Base-by-base conservation (phyloP, 495 filamentous ascomycete genomes). In the Saxophila tyrrhenica region DNA sequence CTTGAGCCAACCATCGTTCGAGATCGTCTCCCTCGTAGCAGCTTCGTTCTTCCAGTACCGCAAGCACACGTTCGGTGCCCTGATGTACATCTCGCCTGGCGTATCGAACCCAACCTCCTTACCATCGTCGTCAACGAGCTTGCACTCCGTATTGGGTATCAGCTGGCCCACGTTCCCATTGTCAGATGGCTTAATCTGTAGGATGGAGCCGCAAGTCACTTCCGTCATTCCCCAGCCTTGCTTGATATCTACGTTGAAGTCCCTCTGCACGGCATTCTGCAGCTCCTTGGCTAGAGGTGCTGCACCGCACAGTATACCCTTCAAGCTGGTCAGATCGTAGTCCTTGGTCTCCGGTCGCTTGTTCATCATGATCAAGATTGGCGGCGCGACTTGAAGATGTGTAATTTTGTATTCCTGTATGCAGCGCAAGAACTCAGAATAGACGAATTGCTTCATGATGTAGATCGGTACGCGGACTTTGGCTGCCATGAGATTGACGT, bases 221-320 rank as follows among this genome's bases (percentile, higher is more conserved):
- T 69, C 67, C 21, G 65, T 68, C 67, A 68, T 43, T 8, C 67
- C 67, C 67, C 64, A 69, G 5, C 62, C 65, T 49, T 69, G 67
- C 39, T 56, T 47, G 39, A 69, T 58, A 24, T 59, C 56, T 19
- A 61, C 59, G 25, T 62, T 60, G 46, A 69, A 60, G 13, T 58
- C 49, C 35, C 41, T 51, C 3, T 46, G 39, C 0, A 68, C 56
- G 25, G 56, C 52, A 51, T 65, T 67, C 59, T 69, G 67, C 51
- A 68, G 44, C 52, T 66, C 65, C 39, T 63, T 63, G 8, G 55
- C 56, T 39, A 69, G 49, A 3, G 67, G 67, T 38, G 67, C 67
- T 1, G 67, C 65, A 13, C 67, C 67, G 52, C 67, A 68, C 2
- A 68, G 54, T 1, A 66, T 52, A 47, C 66, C 56, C n/a, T 57